Percentiles rank a stretch among this genome's conserved stretches.
Evolutionary conservation across 805 yeast species (phyloP).

Genomic region (Myxozyma sirexii): DNA sequence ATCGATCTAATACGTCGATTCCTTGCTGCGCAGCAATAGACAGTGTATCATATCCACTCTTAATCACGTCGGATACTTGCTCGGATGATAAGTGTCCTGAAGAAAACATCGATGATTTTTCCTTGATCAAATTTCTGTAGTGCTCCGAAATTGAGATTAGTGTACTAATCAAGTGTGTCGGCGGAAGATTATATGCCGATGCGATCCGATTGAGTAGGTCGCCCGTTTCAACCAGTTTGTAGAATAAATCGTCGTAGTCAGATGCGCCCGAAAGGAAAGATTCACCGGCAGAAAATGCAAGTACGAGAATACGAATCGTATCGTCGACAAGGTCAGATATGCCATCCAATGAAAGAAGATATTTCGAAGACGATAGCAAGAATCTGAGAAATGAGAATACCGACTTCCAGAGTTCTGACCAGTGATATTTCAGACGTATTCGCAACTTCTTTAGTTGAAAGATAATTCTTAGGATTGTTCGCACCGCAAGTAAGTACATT

Average conservation of each 20-base stretch:
- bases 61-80: constrained; percentile 39
- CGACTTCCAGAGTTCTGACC: constrained; percentile 47
- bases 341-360: constrained; percentile 13
- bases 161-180: constrained; percentile 25
- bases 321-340: constrained; percentile 34
- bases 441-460: constrained; percentile 30
- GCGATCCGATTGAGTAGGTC: constrained; percentile 36
- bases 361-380: constrained; percentile 20
- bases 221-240: constrained; percentile 39
- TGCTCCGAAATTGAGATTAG: constrained; percentile 31
- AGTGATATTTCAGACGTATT: constrained; percentile 39
- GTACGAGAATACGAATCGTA: constrained; percentile 35
- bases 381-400: constrained; percentile 40
- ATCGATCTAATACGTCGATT: constrained; percentile 31
- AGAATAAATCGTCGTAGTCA: constrained; percentile 42
- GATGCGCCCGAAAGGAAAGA: constrained; percentile 40
- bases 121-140: constrained; percentile 27
- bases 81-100: constrained; percentile 35
- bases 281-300: constrained; percentile 41
- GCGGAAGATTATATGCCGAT: constrained; percentile 24
- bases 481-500: constrained; percentile 36
- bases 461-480: constrained; percentile 24
- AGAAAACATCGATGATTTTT: constrained; percentile 18
- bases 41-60: constrained; percentile 38
- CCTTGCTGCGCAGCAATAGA: constrained; percentile 37